Evolutionary conservation across 331 rosid genomes (phyloP), one percentile per base, ranked within the genome.

Genomic region (Acacia concinna): DNA sequence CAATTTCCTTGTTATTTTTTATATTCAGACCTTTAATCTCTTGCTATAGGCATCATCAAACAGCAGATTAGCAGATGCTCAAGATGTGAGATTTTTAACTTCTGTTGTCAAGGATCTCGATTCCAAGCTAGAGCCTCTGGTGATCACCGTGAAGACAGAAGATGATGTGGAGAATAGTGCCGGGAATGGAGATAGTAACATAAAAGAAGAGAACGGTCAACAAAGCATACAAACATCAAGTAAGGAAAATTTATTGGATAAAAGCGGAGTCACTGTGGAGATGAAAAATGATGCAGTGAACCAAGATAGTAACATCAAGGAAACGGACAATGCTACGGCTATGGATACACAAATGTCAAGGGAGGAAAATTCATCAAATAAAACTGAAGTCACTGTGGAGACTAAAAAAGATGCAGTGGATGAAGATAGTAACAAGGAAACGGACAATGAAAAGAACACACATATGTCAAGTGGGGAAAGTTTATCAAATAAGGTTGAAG

Each of bases 21-120:
- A 62, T 62, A 64, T 62, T 32, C 30, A 74, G 57, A 38, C 25
- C 20, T 60, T 37, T 30, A 5, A 23, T 56, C 79, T 79, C 17
- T 35, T 79, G 71, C 59, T 66, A 38, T 11, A 85, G 88, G 84
- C 77, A 46, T 71, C 84, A 54, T 41, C 84, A 82, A 60, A 44
- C 66, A 71, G 25, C 78, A 41, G 62, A n/a, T 71, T 85, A 47
- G 73, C 67, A 28, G 76, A 20, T 28, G 86, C 86, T 1, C 80
- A 82, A 41, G 84, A 85, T 75, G 84, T 75, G 46, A 82, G 88
- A 75, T 82, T 83, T 64, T 71, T 85, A 38, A 85, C 59, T 46
- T 44, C 34, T 15, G 14, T 79, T 25, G 86, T 82, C 60, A 85
- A 82, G 67, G 74, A 75, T 79, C 31, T 82, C 75, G 86, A 85